Conservation (phyloP, 2,329 filamentous ascomycete species). For the Aspergillus fijiensis region DNA sequence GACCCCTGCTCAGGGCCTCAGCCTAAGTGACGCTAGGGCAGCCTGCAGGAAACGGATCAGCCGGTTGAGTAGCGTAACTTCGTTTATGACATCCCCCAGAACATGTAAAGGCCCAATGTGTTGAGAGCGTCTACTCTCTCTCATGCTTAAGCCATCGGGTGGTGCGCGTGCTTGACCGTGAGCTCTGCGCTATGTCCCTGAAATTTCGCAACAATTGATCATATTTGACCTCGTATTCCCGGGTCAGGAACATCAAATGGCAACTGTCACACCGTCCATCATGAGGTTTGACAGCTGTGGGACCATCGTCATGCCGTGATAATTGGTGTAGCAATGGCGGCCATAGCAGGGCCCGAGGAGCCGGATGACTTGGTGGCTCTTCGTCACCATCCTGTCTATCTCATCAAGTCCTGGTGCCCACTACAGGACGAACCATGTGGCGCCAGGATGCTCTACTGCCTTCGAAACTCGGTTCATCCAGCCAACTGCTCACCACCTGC, state of each 20-base stretch:
- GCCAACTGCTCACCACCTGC: neutral
- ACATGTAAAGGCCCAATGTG: neutral
- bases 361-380: neutral
- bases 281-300: constrained; percentile 4
- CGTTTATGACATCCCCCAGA: neutral
- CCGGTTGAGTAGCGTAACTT: constrained; percentile 3
- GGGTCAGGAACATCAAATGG: neutral
- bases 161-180: constrained; percentile 1
- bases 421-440: constrained; percentile 3
- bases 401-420: neutral
- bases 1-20: constrained; percentile 10
- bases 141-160: neutral
- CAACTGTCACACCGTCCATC: constrained; percentile 11
- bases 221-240: constrained; percentile 4
- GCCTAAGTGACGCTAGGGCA: constrained; percentile 9
- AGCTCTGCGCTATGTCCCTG: neutral
- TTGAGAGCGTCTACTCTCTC: neutral
- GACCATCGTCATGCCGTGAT: constrained; percentile 1
- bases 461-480: neutral
- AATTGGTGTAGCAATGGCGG: constrained; percentile 4
- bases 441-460: constrained; percentile 8
- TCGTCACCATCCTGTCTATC: neutral
- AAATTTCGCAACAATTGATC: neutral
- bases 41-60: constrained; percentile 5
- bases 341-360: neutral